Conservation (phyloP, 306 rosid species). For the Pterocarpus santalinus region DNA sequence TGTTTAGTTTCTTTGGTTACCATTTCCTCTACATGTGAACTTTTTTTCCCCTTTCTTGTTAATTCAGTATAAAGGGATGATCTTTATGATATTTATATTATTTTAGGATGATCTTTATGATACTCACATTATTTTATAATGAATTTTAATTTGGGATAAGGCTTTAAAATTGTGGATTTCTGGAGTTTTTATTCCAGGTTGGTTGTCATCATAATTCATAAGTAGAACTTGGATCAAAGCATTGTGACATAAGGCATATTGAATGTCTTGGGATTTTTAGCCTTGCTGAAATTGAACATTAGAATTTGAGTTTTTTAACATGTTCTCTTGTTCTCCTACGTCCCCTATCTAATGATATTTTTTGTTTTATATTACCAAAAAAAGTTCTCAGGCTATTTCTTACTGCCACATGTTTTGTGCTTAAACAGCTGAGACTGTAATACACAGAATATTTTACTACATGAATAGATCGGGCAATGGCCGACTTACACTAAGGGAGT, state of each 20-base stretch:
- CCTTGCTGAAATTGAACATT: not conserved
- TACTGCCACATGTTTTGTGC: slow-evolving; percentile 44
- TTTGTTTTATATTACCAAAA: slow-evolving; percentile 12
- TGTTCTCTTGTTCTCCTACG: slow-evolving; percentile 21
- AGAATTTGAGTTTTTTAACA: not conserved
- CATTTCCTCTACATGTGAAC: not conserved
- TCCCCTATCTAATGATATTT: slow-evolving; percentile 1
- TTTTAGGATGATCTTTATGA: too few relatives aligned
- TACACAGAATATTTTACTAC: slow-evolving; percentile 73
- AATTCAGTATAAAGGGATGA: not conserved
- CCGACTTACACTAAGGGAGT: slow-evolving; percentile 65
- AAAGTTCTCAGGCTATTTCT: slow-evolving; percentile 43
- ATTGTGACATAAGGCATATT: slow-evolving; percentile 1
- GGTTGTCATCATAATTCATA: not conserved
- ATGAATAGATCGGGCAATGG: slow-evolving; percentile 69
- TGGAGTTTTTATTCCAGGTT: not conserved
- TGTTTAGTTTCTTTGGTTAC: slow-evolving; percentile 19
- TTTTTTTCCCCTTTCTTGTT: not conserved
- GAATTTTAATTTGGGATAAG: not conserved
- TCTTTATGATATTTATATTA: not conserved
- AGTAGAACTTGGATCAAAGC: not conserved
- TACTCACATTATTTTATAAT: too few relatives aligned
- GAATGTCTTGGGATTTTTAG: not conserved
- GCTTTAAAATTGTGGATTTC: slow-evolving; percentile 7
- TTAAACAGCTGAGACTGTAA: slow-evolving; percentile 72